Evolutionary conservation across 139 green algal genomes (phyloP).

Genomic region (Coelastrella sp.): DNA sequence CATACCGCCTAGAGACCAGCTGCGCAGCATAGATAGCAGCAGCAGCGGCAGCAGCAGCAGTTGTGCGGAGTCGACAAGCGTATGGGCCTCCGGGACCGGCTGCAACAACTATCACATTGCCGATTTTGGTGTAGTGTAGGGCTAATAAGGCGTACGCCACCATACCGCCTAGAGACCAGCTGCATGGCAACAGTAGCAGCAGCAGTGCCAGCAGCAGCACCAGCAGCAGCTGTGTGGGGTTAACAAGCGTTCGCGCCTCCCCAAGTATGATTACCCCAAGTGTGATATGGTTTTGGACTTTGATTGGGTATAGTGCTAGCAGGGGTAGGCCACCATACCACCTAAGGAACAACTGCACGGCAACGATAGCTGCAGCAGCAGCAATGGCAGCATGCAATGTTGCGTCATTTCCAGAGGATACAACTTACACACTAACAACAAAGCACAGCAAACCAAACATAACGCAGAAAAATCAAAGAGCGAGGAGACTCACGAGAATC

Average conservation of each 20-base stretch:
- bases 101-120: constrained; percentile 25
- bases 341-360: neutral
- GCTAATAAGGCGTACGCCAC: constrained; percentile 7
- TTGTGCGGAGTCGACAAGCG: too few relatives aligned
- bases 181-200: neutral
- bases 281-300: too few relatives aligned
- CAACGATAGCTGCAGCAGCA: neutral
- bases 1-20: too few relatives aligned
- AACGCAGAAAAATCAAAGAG: too few relatives aligned
- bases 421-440: too few relatives aligned
- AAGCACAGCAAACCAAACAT: too few relatives aligned
- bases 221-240: neutral
- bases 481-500: too few relatives aligned
- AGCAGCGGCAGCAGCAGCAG: too few relatives aligned
- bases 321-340: constrained; percentile 6
- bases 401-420: too few relatives aligned
- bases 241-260: neutral
- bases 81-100: constrained; percentile 1
- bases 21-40: too few relatives aligned
- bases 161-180: constrained; percentile 18
- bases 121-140: constrained; percentile 13
- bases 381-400: neutral
- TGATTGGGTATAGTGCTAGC: neutral
- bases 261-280: too few relatives aligned
- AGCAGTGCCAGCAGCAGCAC: too few relatives aligned